A percentile compares a stretch with the other conserved stretches of the same genome.
Evolutionary conservation across 495 filamentous ascomycete genomes (phyloP).

Genomic region (Lasiosphaeria ovina): DNA sequence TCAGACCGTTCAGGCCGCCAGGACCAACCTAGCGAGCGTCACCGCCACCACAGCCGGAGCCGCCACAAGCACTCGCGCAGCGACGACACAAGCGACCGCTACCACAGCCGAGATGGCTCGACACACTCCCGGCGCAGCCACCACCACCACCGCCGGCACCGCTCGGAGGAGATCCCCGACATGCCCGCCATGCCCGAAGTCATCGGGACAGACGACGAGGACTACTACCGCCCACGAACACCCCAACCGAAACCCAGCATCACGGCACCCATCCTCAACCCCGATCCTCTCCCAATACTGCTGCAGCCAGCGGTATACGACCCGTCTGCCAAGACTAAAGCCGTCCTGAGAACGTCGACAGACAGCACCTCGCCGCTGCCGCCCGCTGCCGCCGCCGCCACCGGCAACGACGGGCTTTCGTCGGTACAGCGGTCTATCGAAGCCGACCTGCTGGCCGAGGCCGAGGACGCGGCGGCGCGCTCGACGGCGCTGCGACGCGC

Average conservation of each 20-base stretch:
- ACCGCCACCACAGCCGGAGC: conserved; percentile 30
- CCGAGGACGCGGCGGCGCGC: conserved; percentile 41
- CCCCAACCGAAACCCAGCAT: conserved; percentile 34
- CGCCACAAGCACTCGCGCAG: conserved; percentile 32
- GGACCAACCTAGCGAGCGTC: conserved; percentile 18
- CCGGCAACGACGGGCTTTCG: conserved; percentile 38
- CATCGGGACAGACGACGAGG: conserved; percentile 40
- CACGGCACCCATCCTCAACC: conserved; percentile 48
- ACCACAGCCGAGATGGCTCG: conserved; percentile 16
- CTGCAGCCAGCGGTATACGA: conserved; percentile 48
- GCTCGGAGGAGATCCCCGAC: conserved; percentile 28
- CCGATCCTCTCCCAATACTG: conserved; percentile 41
- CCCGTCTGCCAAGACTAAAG: conserved; percentile 36
- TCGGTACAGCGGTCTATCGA: conserved; percentile 43
- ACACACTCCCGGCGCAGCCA: conserved; percentile 22
- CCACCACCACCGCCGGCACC: conserved; percentile 30
- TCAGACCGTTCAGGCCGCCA: conserved; percentile 23
- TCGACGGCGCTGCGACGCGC: conserved; percentile 42
- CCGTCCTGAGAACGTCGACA: conserved; percentile 12
- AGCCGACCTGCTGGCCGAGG: conserved; percentile 37
- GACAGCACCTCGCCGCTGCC: neutral
- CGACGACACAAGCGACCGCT: conserved; percentile 27
- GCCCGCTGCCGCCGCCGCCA: neutral
- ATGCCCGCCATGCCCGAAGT: conserved; percentile 35
- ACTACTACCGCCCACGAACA: conserved; percentile 36